Conservation (phyloP, 441 rosid species). For the Hypseocharis bilobata region DNA sequence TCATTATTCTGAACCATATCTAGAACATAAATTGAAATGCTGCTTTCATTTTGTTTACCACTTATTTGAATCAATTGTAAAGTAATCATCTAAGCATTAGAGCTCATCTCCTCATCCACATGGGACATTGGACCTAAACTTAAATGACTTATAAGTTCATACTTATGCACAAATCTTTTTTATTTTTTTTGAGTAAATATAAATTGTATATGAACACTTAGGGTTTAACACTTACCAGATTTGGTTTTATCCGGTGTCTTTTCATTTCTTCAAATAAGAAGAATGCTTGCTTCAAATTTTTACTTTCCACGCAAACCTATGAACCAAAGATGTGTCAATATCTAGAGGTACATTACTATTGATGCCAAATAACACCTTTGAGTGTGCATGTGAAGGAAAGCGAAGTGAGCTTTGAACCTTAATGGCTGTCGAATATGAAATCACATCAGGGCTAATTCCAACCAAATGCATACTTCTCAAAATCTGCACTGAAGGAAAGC, state of each 20-base stretch:
- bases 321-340: slow-evolving; percentile 24
- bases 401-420: slow-evolving; percentile 43
- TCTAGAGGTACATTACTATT: slow-evolving; percentile 11
- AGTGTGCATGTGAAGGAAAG: neutral
- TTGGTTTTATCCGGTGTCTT: slow-evolving; percentile 58
- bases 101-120: neutral
- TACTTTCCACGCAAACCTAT: slow-evolving; percentile 63
- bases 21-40: neutral
- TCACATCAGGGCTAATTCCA: slow-evolving; percentile 73
- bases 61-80: too few species aligned
- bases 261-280: slow-evolving; percentile 76
- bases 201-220: neutral
- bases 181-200: neutral
- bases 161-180: neutral
- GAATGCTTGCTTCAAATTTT: slow-evolving; percentile 55
- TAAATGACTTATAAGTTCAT: neutral
- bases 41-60: too few species aligned
- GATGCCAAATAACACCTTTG: slow-evolving; percentile 1
- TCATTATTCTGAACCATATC: neutral
- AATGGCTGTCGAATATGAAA: slow-evolving; percentile 82
- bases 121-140: neutral
- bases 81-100: neutral
- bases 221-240: slow-evolving; percentile 41
- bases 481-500: slow-evolving; percentile 57
- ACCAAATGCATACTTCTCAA: slow-evolving; percentile 58